These are phyloP conservation scores for Wallacemonas sp. DNA, from an alignment of 208 protist species.

Conservation along the genomic window DNA sequence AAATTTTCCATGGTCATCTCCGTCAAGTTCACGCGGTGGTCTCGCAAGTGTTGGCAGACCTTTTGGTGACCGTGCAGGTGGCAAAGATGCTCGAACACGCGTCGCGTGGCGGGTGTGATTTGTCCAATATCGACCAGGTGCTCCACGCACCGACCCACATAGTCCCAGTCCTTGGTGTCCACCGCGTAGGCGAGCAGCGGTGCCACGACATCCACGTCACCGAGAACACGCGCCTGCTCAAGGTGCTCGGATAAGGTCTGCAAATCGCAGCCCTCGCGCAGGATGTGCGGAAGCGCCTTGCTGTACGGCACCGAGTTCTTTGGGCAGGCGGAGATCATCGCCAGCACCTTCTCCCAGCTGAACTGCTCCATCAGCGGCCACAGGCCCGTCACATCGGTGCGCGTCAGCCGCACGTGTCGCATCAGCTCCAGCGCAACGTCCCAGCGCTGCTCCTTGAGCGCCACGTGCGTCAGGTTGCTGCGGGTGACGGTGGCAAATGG, in stretches of 20 bases:
- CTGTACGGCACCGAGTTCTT: constrained; percentile 86
- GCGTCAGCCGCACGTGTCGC: constrained; percentile 60
- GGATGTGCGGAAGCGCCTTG: constrained; percentile 65
- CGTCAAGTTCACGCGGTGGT: constrained; percentile 63
- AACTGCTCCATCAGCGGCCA: constrained; percentile 82
- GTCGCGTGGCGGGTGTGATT: constrained; percentile 58
- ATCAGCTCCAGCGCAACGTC: constrained; percentile 87
- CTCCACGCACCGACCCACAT: constrained; percentile 73
- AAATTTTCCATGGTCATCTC: constrained; percentile 76
- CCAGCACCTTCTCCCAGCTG: constrained; percentile 80
- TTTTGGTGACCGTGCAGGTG: constrained; percentile 65
- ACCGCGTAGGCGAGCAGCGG: constrained; percentile 81
- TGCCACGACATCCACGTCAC: constrained; percentile 84
- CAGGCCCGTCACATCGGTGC: constrained; percentile 55
- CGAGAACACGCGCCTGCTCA: constrained; percentile 83
- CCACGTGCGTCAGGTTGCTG: constrained; percentile 75
- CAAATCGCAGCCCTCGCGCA: constrained; percentile 77
- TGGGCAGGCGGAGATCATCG: constrained; percentile 81
- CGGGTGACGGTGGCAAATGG: constrained; percentile 86
- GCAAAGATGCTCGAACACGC: constrained; percentile 73
- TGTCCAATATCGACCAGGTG: constrained; percentile 89
- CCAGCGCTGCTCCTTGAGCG: constrained; percentile 58
- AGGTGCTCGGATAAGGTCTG: constrained; percentile 83
- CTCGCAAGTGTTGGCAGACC: constrained; percentile 56
- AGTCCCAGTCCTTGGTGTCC: constrained; percentile 72